Evolutionary conservation across 805 yeast genomes (phyloP).

Genomic region (Ascoidea asiatica): DNA sequence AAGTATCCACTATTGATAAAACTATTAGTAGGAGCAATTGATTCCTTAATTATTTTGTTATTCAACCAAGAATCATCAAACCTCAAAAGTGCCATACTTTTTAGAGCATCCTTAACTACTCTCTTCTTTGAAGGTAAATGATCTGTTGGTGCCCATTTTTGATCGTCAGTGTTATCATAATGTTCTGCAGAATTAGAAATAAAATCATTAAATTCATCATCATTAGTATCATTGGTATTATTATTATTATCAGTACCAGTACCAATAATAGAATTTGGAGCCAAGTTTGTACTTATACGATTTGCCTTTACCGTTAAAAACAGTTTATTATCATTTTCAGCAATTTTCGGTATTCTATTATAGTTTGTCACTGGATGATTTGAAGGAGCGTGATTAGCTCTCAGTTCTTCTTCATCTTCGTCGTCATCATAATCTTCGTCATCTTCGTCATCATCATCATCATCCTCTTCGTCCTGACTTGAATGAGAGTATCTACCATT

Average conservation of each 20-base stretch:
- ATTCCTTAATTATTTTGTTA: constrained; percentile 2
- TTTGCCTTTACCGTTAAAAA: neutral
- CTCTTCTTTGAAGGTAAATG: constrained; percentile 6
- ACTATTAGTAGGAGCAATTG: neutral
- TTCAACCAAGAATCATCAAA: constrained; percentile 8
- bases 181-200: neutral
- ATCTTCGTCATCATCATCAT: neutral
- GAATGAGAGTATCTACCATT: neutral
- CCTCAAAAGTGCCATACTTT: constrained; percentile 8
- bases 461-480: neutral
- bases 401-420: constrained; percentile 2
- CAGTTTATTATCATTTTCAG: neutral
- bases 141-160: constrained; percentile 3
- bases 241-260: neutral
- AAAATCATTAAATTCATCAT: neutral
- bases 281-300: neutral
- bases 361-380: too few species aligned
- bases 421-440: neutral
- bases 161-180: neutral
- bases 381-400: neutral
- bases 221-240: neutral
- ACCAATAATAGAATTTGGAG: neutral
- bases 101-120: constrained; percentile 9
- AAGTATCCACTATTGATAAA: neutral
- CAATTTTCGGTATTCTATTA: too few species aligned